Conservation (phyloP, 306 rosid genomes). For the Nissolia schottii region DNA sequence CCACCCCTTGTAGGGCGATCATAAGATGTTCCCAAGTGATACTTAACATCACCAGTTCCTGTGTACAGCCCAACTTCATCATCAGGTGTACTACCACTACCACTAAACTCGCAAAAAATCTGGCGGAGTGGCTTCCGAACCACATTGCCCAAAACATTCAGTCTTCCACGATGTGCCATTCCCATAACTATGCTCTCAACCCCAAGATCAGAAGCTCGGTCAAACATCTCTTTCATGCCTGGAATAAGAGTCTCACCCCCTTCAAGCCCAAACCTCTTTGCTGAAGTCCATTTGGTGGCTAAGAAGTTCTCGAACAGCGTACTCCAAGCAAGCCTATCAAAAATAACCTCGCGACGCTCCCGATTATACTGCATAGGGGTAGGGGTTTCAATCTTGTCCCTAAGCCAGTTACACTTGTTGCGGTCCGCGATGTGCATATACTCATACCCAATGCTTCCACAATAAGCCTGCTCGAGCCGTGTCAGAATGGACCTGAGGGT, state of each 20-base stretch:
- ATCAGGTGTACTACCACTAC: constrained; percentile 76
- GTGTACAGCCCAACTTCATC: constrained; percentile 90
- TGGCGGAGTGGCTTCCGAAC: constrained; percentile 92
- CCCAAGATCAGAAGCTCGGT: constrained; percentile 87
- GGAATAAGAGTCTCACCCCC: constrained; percentile 92
- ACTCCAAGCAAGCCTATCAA: constrained; percentile 94
- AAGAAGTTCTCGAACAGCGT: constrained; percentile 85
- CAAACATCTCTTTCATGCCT: constrained; percentile 97
- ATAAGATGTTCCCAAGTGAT: constrained; percentile 91
- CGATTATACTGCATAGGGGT: constrained; percentile 53
- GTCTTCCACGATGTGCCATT: constrained; percentile 85
- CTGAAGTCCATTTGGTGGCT: constrained; percentile 93
- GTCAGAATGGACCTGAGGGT: constrained; percentile 90
- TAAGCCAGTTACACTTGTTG: constrained; percentile 81
- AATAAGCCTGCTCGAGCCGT: constrained; percentile 93
- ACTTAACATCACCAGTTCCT: constrained; percentile 97
- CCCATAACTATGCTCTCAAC: constrained; percentile 98
- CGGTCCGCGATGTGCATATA: constrained; percentile 95
- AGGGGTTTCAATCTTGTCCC: constrained; percentile 91
- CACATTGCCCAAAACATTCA: constrained; percentile 88
- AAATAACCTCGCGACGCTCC: constrained; percentile 83
- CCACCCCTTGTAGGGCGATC: constrained; percentile 95
- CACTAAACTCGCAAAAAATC: constrained; percentile 82
- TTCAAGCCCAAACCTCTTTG: constrained; percentile 95
- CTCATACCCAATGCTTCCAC: constrained; percentile 92